Evolutionary conservation across 2,329 filamentous ascomycete species (phyloP).

Genomic region (Cladosporium cucumerinum): DNA sequence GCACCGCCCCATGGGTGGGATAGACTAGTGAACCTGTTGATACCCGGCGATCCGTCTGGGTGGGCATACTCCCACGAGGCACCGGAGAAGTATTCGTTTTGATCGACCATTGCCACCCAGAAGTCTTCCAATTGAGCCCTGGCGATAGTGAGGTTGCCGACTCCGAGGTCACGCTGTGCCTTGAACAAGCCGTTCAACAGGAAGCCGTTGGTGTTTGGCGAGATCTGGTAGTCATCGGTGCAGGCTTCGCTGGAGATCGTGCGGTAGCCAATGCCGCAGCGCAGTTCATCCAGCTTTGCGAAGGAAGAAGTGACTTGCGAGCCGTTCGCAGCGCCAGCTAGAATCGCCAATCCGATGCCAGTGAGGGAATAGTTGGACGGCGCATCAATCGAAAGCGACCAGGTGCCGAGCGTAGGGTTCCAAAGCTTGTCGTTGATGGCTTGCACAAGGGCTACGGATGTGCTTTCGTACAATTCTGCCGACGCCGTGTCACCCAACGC

Average conservation of each 20-base stretch:
- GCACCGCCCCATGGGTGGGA: slow-evolving; percentile 47
- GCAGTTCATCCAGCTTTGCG: slow-evolving; percentile 31
- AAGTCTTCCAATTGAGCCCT: slow-evolving; percentile 37
- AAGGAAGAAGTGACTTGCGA: slow-evolving; percentile 33
- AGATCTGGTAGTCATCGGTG: slow-evolving; percentile 33
- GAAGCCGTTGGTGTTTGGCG: slow-evolving; percentile 48
- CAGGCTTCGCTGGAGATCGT: slow-evolving; percentile 26
- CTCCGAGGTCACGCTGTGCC: slow-evolving; percentile 25
- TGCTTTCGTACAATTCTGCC: slow-evolving; percentile 24
- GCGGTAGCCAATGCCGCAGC: slow-evolving; percentile 39
- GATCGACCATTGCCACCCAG: slow-evolving; percentile 44
- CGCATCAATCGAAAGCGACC: slow-evolving; percentile 29
- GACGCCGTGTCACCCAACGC: slow-evolving; percentile 32
- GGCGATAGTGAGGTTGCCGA: slow-evolving; percentile 24
- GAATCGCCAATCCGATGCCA: slow-evolving; percentile 35
- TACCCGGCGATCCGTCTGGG: slow-evolving; percentile 39
- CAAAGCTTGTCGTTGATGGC: slow-evolving; percentile 36
- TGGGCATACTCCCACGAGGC: slow-evolving; percentile 48
- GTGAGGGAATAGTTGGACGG: slow-evolving; percentile 35
- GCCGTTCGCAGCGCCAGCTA: slow-evolving; percentile 35
- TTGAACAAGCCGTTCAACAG: slow-evolving; percentile 40
- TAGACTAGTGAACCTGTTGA: slow-evolving; percentile 43
- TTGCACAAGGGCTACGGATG: slow-evolving; percentile 25
- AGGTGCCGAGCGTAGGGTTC: slow-evolving; percentile 33
- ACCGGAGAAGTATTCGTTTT: slow-evolving; percentile 38